Evolutionary conservation across 2,329 filamentous ascomycete genomes (phyloP).

Genomic region (Pseudogymnoascus sp.): DNA sequence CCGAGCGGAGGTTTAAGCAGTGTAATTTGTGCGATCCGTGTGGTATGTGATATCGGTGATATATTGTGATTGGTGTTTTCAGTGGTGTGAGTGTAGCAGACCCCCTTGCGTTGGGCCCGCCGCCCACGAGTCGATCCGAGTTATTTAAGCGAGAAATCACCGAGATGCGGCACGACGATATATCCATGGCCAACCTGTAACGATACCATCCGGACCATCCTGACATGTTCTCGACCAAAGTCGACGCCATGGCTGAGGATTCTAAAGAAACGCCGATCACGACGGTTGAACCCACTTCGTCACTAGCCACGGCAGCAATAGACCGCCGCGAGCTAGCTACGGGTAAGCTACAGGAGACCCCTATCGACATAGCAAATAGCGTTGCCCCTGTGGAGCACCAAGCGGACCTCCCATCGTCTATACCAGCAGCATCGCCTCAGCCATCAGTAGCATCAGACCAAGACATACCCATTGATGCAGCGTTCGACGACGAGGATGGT

Average conservation of each 20-base stretch:
- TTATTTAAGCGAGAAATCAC: background rate
- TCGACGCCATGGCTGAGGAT: background rate
- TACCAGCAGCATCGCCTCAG: background rate
- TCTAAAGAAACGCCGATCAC: background rate
- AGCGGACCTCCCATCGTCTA: background rate
- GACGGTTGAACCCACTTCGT: background rate
- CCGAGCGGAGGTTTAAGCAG: background rate
- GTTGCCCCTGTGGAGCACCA: background rate
- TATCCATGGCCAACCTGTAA: background rate
- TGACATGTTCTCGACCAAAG: background rate
- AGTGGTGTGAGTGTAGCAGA: conserved; percentile 14
- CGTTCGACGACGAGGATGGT: background rate
- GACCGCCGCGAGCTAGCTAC: background rate
- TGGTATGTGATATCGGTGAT: conserved; percentile 1
- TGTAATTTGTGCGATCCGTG: background rate
- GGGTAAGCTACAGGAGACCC: background rate
- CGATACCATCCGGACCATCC: too few relatives aligned
- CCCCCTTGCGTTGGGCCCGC: background rate
- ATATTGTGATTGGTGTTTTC: too few relatives aligned
- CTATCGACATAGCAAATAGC: background rate
- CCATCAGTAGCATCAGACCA: background rate
- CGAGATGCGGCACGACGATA: too few relatives aligned
- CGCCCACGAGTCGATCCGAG: background rate
- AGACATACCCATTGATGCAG: background rate
- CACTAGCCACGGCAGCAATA: background rate